These are phyloP conservation scores for Cornus suecica DNA, from an alignment of 148 eudicot species.

Conservation along the genomic window DNA sequence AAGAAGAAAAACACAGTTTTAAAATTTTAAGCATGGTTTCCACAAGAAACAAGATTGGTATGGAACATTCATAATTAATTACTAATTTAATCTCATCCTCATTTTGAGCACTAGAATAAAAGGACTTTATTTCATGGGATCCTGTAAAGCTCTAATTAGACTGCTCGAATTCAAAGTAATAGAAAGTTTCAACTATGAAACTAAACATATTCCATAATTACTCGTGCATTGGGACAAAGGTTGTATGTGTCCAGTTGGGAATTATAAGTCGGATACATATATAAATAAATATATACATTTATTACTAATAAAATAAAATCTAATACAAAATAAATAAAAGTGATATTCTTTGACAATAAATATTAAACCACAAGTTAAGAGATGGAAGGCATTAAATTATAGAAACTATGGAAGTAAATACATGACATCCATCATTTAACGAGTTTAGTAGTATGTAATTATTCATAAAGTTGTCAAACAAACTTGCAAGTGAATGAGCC, in stretches of 20 bases:
- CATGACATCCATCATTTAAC: too few relatives aligned
- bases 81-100: background rate
- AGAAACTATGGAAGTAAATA: background rate
- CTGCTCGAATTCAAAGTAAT: background rate
- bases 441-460: background rate
- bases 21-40: background rate
- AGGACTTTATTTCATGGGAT: background rate
- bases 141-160: background rate
- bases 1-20: background rate
- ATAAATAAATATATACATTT: too few relatives aligned
- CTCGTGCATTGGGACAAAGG: too few relatives aligned
- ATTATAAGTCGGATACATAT: too few relatives aligned
- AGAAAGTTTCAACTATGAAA: background rate
- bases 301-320: too few relatives aligned
- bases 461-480: slow-evolving; percentile 23
- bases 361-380: background rate
- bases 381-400: background rate
- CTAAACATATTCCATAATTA: too few relatives aligned
- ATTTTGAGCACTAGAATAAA: background rate
- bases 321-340: background rate
- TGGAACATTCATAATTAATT: too few relatives aligned
- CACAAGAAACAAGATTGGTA: background rate
- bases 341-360: background rate
- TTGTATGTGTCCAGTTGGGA: too few relatives aligned
- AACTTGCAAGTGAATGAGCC: slow-evolving; percentile 96